Base-by-base conservation (phyloP, 768 basidiomycete genomes). In the Suillus spraguei region DNA sequence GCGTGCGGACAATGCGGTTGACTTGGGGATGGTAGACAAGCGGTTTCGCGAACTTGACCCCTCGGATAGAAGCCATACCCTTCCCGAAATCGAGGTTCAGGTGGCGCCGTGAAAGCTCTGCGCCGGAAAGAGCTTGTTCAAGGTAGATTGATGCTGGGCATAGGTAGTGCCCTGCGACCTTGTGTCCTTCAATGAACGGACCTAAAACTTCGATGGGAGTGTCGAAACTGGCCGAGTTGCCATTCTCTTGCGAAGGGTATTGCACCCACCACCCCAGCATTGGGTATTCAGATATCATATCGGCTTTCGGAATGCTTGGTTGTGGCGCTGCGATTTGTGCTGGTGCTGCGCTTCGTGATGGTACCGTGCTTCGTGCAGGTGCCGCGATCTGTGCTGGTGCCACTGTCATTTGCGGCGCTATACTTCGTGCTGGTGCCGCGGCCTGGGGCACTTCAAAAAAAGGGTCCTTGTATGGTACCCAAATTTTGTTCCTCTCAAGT, bases 131-230 rank as follows among this genome's bases (percentile, higher is more conserved):
- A 0, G 78, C 83, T 47, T 85, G 81, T 65, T 90, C 87, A 14
- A 86, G 69, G 65, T 89, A 89, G 2, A 89, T 81, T 0, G 87
- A 89, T 1, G 86, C 89, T 11, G 89, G 88, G 66, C 88, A 90
- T 5, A 89, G 77, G 0, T 85, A 78, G 39, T 79, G 61, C 5
- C 80, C 84, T 7, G 79, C 83, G 8, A 90, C 87, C n/a, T 69
- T 77, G 63, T 91, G 89, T 0, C 88, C 87, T 24, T 71, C 64
- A 8, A 91, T 85, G 62, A 78, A 80, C 16, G 67, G 63, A 16
- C 77, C 78, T 8, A 90, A 61, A 49, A 72, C 68, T 5, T 64
- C 60, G 22, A 87, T 79, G 0, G 87, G 82, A 0, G 83, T 85
- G 70, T 87, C 81, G 68, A 87, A 88, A 46, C 81, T 76, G 1